Evolutionary conservation across 1,139 yeast species (phyloP).

Genomic region (Debaryomyces sp.): DNA sequence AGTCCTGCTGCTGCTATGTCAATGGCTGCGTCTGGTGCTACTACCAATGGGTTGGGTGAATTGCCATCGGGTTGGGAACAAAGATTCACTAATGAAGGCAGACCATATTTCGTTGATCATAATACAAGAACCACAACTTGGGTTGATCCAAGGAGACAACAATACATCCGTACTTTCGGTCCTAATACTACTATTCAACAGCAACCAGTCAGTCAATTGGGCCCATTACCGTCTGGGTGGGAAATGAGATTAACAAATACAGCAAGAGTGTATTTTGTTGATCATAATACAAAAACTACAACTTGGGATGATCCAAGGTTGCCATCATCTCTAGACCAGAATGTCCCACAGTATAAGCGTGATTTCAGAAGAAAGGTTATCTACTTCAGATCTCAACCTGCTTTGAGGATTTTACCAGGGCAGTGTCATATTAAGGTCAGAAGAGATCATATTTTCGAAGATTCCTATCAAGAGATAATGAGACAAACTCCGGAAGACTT

Average conservation of each 20-base stretch:
- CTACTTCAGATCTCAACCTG: conserved; percentile 98
- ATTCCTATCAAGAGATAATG: conserved; percentile 97
- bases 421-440: conserved; percentile 98
- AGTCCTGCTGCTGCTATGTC: conserved; percentile 75
- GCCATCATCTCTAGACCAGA: conserved; percentile 95
- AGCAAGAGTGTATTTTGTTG: conserved; percentile 97
- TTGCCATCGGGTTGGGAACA: conserved; percentile 99
- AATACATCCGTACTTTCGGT: conserved; percentile 93
- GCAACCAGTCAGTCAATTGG: conserved; percentile 96
- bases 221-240: conserved; percentile 99
- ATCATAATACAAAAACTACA: conserved; percentile 97
- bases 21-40: conserved; percentile 86
- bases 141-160: conserved; percentile 99
- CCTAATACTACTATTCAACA: conserved; percentile 90
- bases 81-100: conserved; percentile 95
- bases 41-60: conserved; percentile 95
- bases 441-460: conserved; percentile 95
- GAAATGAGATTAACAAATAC: conserved; percentile 99
- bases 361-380: conserved; percentile 97
- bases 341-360: conserved; percentile 98
- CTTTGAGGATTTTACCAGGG: conserved; percentile 93
- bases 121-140: conserved; percentile 98
- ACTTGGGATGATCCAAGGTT: conserved; percentile 99
- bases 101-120: conserved; percentile 97
- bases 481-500: conserved; percentile 97